phyloP scores from a whole-genome alignment of 331 rosid genomes.

The Quercus tomentella region DNA sequence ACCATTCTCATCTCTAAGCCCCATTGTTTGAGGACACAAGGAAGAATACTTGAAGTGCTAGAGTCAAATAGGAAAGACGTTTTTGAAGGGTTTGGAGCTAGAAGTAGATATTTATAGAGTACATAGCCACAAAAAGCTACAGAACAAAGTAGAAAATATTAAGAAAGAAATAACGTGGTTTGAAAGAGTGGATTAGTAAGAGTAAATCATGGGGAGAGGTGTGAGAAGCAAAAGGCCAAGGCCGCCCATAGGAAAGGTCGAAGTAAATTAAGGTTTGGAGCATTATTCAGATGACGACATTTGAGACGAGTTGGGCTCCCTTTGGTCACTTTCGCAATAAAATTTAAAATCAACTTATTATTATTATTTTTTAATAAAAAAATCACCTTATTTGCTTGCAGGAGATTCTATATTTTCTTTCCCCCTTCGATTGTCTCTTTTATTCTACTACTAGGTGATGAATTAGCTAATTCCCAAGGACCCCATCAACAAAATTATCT shows the following conservation, averaged over 20 bases:
- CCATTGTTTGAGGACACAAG: constrained; percentile 10
- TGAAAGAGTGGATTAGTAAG: no score
- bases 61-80: constrained; percentile 25
- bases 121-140: not conserved
- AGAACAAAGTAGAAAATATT: not conserved
- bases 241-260: constrained; percentile 7
- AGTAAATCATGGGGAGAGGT: not conserved
- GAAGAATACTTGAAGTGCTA: not conserved
- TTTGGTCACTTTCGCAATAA: not conserved
- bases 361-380: no score
- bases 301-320: not conserved
- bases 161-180: no score
- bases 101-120: not conserved
- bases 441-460: not conserved
- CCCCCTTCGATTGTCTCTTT: not conserved
- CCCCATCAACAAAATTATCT: not conserved
- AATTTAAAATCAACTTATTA: not conserved
- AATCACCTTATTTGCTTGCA: not conserved
- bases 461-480: not conserved
- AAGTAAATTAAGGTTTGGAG: not conserved
- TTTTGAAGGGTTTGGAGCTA: not conserved
- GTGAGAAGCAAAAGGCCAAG: constrained; percentile 21
- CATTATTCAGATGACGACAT: not conserved
- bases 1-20: constrained; percentile 8
- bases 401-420: not conserved